Evolutionary conservation across 2,329 filamentous ascomycete species (phyloP), one percentile per base, ranked within the genome.

Genomic region (Trichoderma lentiforme): DNA sequence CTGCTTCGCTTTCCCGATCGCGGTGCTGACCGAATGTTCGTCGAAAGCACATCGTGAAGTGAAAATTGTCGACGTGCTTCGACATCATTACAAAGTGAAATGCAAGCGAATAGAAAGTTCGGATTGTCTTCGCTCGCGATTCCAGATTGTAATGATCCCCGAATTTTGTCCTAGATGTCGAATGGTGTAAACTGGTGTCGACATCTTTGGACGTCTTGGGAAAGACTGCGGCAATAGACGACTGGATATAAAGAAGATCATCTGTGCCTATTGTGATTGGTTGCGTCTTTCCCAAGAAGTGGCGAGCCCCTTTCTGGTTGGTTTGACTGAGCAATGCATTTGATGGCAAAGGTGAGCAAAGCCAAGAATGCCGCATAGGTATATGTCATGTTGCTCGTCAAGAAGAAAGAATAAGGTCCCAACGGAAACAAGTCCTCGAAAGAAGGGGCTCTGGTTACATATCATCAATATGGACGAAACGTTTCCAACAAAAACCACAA

Each of bases 11-110:
- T 36, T 43, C 65, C 66, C 66, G 53, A 51, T 60, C 56, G 66
- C 36, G 21, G 8, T 69, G 66, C 66, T 51, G 66, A 69, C 53
- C 62, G 57, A 36, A 57, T 70, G 39, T 70, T 28, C 53, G 58
- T 34, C 58, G 43, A 53, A 43, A n/a, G 32, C 68, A 56, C 36
- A 32, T 56, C 58, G 30, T 70, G 24, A 24, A 47, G 12, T 70
- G 21, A 47, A 34, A 26, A 61, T 39, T 39, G 36, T 53, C 24
- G 68, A 70, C 30, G 39, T 39, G 21, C 26, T 56, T 51, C 58
- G 60, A 63, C 68, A 57, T 34, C 68, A 70, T 70, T 57, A 58
- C 67, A 47, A 62, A 34, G 9, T n/a, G 67, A 36, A 47, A n/a
- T 36, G 66, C n/a, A 21, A 26, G 56, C n/a, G 36, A 61, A 51